A percentile compares a stretch with the other conserved stretches of the same genome.
phyloP scores from a whole-genome alignment of 768 basidiomycete species.

The Boletus eberwhitei region DNA sequence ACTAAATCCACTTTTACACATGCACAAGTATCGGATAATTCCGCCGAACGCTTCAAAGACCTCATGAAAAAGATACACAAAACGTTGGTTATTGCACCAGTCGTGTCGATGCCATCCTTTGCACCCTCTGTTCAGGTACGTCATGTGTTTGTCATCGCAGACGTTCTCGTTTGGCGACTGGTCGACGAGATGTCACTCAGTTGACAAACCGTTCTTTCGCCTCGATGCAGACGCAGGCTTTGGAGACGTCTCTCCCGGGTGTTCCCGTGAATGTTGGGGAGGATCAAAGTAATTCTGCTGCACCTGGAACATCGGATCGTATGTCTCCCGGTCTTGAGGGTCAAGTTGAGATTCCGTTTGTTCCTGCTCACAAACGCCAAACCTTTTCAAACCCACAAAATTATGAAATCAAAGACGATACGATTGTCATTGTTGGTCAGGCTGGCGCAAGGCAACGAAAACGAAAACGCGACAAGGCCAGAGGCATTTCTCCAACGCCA shows the following conservation, averaged over 20 bases:
- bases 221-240: conserved; percentile 8
- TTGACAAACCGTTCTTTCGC: conserved; percentile 2
- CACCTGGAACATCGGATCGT: conserved; percentile 6
- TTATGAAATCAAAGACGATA: conserved; percentile 45
- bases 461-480: conserved; percentile 33
- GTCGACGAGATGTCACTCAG: background rate
- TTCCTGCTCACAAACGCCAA: conserved; percentile 62
- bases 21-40: conserved; percentile 3
- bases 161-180: background rate
- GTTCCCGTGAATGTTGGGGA: background rate
- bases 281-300: background rate
- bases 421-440: conserved; percentile 72
- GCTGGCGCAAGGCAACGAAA: conserved; percentile 63
- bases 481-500: background rate
- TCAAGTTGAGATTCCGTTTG: conserved; percentile 73
- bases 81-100: conserved; percentile 57
- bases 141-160: conserved; percentile 2
- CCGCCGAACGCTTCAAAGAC: conserved; percentile 42
- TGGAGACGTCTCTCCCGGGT: background rate
- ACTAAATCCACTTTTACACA: conserved; percentile 11
- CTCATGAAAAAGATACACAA: conserved; percentile 67
- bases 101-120: conserved; percentile 35
- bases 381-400: conserved; percentile 9
- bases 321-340: conserved; percentile 34
- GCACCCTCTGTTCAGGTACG: conserved; percentile 14